Base-by-base conservation (phyloP, 2,329 filamentous ascomycete species). In the Colletotrichum chlorophyti region DNA sequence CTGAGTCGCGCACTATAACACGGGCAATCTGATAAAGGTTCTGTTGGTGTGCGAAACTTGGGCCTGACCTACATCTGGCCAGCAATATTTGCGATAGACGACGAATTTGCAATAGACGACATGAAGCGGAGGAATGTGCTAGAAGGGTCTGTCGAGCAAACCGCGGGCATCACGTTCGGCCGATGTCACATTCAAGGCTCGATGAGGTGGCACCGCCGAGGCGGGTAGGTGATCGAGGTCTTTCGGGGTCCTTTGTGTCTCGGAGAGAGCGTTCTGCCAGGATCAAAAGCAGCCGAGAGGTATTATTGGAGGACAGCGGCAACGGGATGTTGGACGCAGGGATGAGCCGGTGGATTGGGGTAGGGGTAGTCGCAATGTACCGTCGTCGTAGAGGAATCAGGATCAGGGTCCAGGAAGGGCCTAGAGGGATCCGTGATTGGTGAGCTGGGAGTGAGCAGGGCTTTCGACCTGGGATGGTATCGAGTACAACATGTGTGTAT, bases 261-360 rank as follows among this genome's bases (percentile, higher is more conserved):
- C n/a, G n/a, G n/a, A n/a, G n/a, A n/a, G n/a, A n/a, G n/a, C n/a
- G n/a, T n/a, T n/a, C n/a, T n/a, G n/a, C n/a, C n/a, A n/a, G n/a
- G n/a, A n/a, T n/a, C n/a, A n/a, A n/a, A n/a, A n/a, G n/a, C n/a
- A n/a, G n/a, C n/a, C n/a, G n/a, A n/a, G n/a, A n/a, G n/a, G n/a
- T n/a, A n/a, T n/a, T n/a, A n/a, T n/a, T n/a, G n/a, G n/a, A n/a
- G n/a, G 23, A 21, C 35, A 24, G 32, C 45, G 34, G 42, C 34
- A 46, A 45, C 21, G 51, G 53, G 52, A 54, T 50, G 57, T 45
- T 59, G 38, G 57, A 24, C 52, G 45, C 57, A 60, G 45, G 57
- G 57, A 45, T 60, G 14, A n/a, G 21, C 23, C 35, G 27, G 50
- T 32, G 19, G 37, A n/a, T n/a, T n/a, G n/a, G n/a, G n/a, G n/a